Base-by-base conservation (phyloP, 2,329 filamentous ascomycete genomes). In the Fonsecaea erecta region DNA sequence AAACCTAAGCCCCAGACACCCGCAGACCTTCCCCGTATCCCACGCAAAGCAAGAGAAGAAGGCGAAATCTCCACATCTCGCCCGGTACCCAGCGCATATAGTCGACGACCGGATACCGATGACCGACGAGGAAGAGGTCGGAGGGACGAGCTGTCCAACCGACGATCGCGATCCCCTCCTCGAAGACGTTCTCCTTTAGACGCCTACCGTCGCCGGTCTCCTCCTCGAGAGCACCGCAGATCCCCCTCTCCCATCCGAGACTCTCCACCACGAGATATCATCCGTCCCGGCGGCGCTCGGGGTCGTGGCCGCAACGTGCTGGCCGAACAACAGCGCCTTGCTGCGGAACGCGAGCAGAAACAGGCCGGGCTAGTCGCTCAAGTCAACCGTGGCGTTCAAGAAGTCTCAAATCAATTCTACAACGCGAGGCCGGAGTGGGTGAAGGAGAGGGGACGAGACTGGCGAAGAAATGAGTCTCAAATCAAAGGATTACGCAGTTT, bases 401-500 rank as follows among this genome's bases (percentile, higher is more conserved):
- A 98, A 74, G 89, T 96, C 7, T 95, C 98, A 55, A 87, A 89
- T 57, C 89, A 96, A 70, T 94, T 97, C 78, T 99, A 99, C 84
- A 99, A 99, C 78, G 89, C 91, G 40, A 94, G 98, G 0, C 94
- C 94, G 0, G 91, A 99, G 80, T 88, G 94, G 43, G 95, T 95
- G 11, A 88, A 94, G 63, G 93, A 97, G 75, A 87, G 93, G 32
- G 95, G 95, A 12, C 88, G 94, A 60, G 93, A 97, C 74, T 99
- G 95, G 94, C 88, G 95, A 56, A 92, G 90, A 76, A 96, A 92
- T 6, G 93, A 96, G 74, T 96, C 91, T 77, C 90, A 91, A 73
- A 99, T 99, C 82, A 97, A 96, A 80, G 95, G 95, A 0, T 82
- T 99, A 60, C 88, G 95, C 60, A 92, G 90, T 71, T 95, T 97